These are phyloP conservation scores for Phytophthora brassicae DNA, from an alignment of 352 stramenopile genomes.

Conservation along the genomic window DNA sequence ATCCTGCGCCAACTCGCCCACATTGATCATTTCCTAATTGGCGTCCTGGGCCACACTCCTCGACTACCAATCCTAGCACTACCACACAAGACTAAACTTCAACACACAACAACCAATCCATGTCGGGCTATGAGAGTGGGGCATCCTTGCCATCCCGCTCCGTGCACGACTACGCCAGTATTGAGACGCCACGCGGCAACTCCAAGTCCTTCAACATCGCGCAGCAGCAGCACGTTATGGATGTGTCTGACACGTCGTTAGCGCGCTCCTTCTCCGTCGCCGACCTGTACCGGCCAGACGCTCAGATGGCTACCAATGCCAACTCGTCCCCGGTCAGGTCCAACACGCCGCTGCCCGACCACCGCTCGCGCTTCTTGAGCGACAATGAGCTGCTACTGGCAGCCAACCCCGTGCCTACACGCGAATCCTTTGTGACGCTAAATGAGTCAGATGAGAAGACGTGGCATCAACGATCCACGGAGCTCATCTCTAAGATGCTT, in stretches of 20 bases:
- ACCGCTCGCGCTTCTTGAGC: conserved; percentile 65
- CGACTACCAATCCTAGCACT: neutral
- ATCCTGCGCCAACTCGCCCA: neutral
- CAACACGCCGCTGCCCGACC: conserved; percentile 29
- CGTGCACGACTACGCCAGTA: conserved; percentile 22
- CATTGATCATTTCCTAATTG: conserved; percentile 34
- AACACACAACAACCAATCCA: conserved; percentile 3
- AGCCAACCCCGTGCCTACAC: conserved; percentile 47
- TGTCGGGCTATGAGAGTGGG: conserved; percentile 40
- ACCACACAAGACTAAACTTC: neutral
- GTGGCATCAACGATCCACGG: conserved; percentile 47
- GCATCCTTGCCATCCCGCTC: conserved; percentile 36
- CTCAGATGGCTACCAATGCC: conserved; percentile 35
- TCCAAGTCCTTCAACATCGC: conserved; percentile 23
- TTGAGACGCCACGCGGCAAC: conserved; percentile 30
- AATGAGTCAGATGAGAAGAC: conserved; percentile 54
- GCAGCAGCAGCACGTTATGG: conserved; percentile 21
- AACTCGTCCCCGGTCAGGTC: conserved; percentile 13
- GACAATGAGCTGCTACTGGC: conserved; percentile 57
- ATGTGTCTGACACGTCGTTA: conserved; percentile 17
- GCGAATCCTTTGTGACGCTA: conserved; percentile 55
- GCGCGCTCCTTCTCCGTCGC: conserved; percentile 35
- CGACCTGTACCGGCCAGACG: conserved; percentile 27
- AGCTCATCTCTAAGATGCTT: conserved; percentile 54
- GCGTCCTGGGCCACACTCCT: conserved; percentile 23